These are phyloP conservation scores for Blepharisma stoltei DNA, from an alignment of 73 alveolate genomes.

Conservation along the genomic window DNA sequence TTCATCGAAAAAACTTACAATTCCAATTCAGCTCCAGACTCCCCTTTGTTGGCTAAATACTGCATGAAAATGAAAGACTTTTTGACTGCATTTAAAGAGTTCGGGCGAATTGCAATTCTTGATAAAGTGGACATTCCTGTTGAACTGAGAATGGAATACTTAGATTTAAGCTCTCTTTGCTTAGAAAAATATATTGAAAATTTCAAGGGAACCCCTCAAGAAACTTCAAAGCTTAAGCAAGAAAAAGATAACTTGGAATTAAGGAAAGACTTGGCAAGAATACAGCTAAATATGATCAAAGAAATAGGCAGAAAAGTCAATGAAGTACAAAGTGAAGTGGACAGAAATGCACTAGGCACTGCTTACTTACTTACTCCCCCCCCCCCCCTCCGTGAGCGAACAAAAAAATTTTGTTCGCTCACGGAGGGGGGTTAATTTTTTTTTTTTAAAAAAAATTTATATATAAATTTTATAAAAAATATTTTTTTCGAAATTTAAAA, in stretches of 20 bases:
- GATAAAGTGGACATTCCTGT: neutral
- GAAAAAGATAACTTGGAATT: neutral
- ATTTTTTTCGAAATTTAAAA: too few species aligned
- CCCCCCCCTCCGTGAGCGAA: too few species aligned
- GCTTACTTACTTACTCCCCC: too few species aligned
- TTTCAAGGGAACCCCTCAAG: slow-evolving; percentile 11
- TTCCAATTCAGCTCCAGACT: neutral
- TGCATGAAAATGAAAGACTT: slow-evolving; percentile 11
- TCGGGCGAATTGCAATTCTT: neutral
- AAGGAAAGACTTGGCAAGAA: slow-evolving; percentile 12
- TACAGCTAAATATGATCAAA: neutral
- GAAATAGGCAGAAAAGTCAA: neutral
- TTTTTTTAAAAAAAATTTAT: too few species aligned
- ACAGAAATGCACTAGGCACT: too few species aligned
- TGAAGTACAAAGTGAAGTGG: neutral
- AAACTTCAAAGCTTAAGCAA: neutral
- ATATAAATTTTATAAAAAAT: too few species aligned
- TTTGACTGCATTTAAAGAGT: neutral
- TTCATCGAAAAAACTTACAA: neutral
- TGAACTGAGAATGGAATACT: neutral
- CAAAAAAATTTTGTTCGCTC: too few species aligned
- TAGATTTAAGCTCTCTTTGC: neutral
- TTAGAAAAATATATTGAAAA: slow-evolving; percentile 2
- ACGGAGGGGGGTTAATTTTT: too few species aligned
- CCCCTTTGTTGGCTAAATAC: neutral